Base-by-base conservation (phyloP, 331 rosid genomes). In the Acacia pycnantha region DNA sequence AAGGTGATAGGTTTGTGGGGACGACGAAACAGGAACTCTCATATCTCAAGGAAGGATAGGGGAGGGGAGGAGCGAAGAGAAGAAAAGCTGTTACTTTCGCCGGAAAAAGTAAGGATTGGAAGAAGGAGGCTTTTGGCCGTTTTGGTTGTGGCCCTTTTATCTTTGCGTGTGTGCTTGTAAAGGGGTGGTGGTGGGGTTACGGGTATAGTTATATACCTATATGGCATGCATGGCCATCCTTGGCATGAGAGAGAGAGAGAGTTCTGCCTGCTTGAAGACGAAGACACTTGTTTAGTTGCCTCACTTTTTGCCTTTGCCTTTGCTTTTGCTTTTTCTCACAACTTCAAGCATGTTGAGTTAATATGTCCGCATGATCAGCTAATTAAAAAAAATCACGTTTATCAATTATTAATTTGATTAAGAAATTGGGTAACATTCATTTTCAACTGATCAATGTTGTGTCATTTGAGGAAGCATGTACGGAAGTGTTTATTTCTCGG, bases 21-120 rank as follows among this genome's bases (percentile, higher is more conserved):
- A 62, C 27, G 88, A 68, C 40, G 86, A 68, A 74, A 84, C 82
- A 41, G 97, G 90, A 83, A 92, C 94, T 93, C 94, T 94, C 97
- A 94, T 94, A 41, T 74, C 88, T 86, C 46, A 70, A 44, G 7
- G 19, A 51, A 56, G 47, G 15, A 13, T 5, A 7, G 48, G 26
- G 53, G n/a, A 21, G 62, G 3, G 2, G 1, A 43, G 9, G 22
- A 50, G 35, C n/a, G 75, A 26, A 24, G 35, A 24, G 59, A 22
- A 27, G 64, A 71, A 80, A 80, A 71, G 73, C 37, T 80, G 48
- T 21, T 15, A 21, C 40, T 41, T 18, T 62, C 18, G 5, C 43
- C 46, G 15, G 48, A 16, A 41, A 69, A 82, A 64, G 76, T 27
- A 68, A 67, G 46, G 48, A 26, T 37, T 33, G 33, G 43, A 47